Conservation (phyloP, 306 rosid genomes). For the Corylus avellana region DNA sequence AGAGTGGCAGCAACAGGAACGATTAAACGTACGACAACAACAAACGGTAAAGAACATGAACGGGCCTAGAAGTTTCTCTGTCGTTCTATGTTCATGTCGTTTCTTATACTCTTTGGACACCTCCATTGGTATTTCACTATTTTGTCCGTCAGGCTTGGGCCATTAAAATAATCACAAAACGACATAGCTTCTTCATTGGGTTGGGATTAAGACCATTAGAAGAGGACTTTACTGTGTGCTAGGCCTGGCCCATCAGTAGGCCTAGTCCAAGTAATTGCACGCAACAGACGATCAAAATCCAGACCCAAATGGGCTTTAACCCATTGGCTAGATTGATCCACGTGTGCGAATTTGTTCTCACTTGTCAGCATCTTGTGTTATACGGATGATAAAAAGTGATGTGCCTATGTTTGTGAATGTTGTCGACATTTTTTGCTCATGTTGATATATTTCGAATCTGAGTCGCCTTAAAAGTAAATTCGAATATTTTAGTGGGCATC, state of each 20-base stretch:
- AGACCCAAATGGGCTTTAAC: background rate
- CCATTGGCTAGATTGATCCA: background rate
- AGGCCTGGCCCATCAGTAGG: background rate
- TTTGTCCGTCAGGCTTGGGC: background rate
- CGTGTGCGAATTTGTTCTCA: background rate
- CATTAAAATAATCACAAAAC: background rate
- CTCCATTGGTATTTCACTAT: too few species aligned
- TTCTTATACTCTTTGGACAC: too few species aligned
- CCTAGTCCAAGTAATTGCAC: too few species aligned
- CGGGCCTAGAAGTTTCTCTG: too few species aligned
- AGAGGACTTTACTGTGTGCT: background rate
- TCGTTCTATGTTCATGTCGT: too few species aligned
- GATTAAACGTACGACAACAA: too few species aligned
- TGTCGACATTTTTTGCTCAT: constrained; percentile 1
- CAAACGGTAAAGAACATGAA: too few species aligned
- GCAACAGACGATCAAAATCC: too few species aligned
- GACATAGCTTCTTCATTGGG: background rate
- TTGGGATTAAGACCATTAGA: background rate
- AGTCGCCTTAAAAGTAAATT: background rate
- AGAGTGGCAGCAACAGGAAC: too few species aligned
- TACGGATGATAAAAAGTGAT: background rate
- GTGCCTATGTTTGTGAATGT: background rate
- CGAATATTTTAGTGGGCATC: constrained; percentile 14
- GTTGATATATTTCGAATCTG: background rate
- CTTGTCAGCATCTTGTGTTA: background rate